Base-by-base conservation (phyloP, 2,329 filamentous ascomycete species). In the Capronia coronata region DNA sequence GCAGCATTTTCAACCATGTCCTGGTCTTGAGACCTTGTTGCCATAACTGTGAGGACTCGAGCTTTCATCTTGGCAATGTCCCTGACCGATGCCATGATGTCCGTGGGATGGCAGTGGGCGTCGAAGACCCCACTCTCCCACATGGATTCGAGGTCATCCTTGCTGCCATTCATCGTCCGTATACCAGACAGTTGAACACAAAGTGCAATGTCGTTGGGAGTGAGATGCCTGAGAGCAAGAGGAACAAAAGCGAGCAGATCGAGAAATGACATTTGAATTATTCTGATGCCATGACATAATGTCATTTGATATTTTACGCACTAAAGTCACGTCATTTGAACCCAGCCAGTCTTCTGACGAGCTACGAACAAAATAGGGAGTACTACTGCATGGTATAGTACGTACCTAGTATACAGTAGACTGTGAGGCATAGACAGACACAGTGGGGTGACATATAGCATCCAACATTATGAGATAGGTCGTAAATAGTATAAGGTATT, bases 61-160 rank as follows among this genome's bases (percentile, higher is more conserved):
- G 78, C 73, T 59, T 74, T 75, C 80, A 84, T 83, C 14, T 62
- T 59, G 6, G 74, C 68, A 41, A 84, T 79, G 13, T 68, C 66
- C 18, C 71, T 60, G 48, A 82, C 69, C 29, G 73, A 78, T 19
- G 75, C 67, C 68, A 82, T 75, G 8, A 78, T 82, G 62, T 83
- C 80, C 38, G 80, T 84, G 6, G 80, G 80, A 61, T 84, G 80
- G 58, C 80, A 84, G 63, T 84, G 80, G 23, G 80, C 79, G 62
- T 84, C 80, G 56, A 74, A 80, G 40, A 83, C 71, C 16, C 79
- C 79, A 22, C 83, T 59, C 35, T 79, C 69, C 79, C 79, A 83
- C 21, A 58, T 47, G 22, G 37, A 45, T 10, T 54, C 54, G 19
- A 42, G 25, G n/a, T 27, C 23, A 21, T 52, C n/a, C 6, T 10